phyloP scores from a whole-genome alignment of 257 asterid species.

The Perilla frutescens region DNA sequence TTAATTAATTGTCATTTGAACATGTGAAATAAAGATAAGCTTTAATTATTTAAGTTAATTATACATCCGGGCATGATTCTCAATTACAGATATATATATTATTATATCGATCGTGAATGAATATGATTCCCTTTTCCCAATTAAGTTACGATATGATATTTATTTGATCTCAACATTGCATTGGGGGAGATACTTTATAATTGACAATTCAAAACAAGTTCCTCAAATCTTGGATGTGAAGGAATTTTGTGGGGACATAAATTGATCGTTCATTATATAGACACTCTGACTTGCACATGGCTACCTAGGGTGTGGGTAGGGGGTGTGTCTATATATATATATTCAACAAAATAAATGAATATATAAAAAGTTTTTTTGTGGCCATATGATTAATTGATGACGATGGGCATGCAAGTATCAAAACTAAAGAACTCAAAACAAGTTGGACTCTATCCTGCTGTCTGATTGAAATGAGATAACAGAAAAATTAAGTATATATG shows the following conservation, averaged over 20 bases:
- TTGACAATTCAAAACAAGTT: slow-evolving; percentile 25
- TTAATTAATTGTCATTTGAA: too few relatives aligned
- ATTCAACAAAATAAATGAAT: too few relatives aligned
- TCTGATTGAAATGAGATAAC: slow-evolving; percentile 30
- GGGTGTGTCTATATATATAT: not conserved
- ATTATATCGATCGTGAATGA: too few relatives aligned
- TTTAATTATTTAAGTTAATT: too few relatives aligned
- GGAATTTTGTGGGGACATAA: slow-evolving; percentile 30
- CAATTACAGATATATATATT: too few relatives aligned
- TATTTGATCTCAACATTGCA: not conserved
- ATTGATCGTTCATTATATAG: not conserved
- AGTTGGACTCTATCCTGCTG: slow-evolving; percentile 19
- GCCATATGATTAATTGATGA: slow-evolving; percentile 13
- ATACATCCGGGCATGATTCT: too few relatives aligned
- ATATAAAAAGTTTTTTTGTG: not conserved
- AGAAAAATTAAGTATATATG: not conserved
- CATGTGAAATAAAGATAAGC: too few relatives aligned
- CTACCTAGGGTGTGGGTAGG: not conserved
- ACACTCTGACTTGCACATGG: slow-evolving; percentile 26
- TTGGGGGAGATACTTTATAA: not conserved
- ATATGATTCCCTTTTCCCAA: not conserved
- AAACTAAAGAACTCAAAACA: not conserved
- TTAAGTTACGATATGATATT: slow-evolving; percentile 11
- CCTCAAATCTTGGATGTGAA: slow-evolving; percentile 43
- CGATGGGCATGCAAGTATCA: not conserved